These are phyloP conservation scores for Candida awuae DNA, from an alignment of 805 yeast species.

Conservation along the genomic window DNA sequence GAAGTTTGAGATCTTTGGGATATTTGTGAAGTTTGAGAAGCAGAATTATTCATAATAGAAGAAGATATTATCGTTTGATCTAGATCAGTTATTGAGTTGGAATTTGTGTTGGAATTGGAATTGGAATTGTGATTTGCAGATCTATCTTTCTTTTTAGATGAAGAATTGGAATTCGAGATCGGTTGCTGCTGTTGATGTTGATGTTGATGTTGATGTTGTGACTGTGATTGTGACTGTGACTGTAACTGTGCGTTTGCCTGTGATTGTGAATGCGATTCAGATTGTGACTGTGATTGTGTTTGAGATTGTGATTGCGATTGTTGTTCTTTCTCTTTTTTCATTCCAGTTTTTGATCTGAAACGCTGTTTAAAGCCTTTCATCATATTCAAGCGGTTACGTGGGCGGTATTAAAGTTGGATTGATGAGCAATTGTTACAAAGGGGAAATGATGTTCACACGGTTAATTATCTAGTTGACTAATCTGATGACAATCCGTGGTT, in stretches of 20 bases:
- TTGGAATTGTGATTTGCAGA: background rate
- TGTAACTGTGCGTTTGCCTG: no score
- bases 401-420: no score
- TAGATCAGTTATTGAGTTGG: background rate
- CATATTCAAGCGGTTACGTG: constrained; percentile 50
- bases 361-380: constrained; percentile 69
- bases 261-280: no score
- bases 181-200: no score
- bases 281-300: constrained; percentile 4
- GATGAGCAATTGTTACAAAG: no score
- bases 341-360: constrained; percentile 31
- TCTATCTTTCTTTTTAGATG: background rate
- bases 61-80: background rate
- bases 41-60: background rate
- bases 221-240: no score
- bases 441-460: no score
- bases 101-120: background rate
- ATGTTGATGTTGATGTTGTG: no score
- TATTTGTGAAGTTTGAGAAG: background rate
- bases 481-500: no score
- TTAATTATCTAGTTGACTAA: no score
- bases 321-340: constrained; percentile 15
- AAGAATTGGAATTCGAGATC: no score
- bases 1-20: background rate
- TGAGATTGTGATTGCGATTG: constrained; percentile 1